Evolutionary conservation across 345 rosid species (phyloP), one percentile per base, ranked within the genome.

Genomic region (Hevea brasiliensis): DNA sequence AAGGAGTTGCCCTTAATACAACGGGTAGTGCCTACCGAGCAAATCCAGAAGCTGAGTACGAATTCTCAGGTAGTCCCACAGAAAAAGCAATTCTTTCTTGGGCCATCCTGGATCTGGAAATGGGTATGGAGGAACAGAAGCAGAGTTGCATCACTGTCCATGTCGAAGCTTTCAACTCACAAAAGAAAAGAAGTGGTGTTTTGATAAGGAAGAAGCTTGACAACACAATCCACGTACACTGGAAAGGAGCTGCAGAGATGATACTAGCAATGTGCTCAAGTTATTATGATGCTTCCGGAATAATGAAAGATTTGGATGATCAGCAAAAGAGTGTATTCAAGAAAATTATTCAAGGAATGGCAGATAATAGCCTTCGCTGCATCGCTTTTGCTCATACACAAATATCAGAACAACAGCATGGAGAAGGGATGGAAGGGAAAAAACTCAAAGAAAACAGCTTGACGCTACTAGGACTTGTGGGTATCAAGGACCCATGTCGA

Each of bases 241-340:
- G 93, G 95, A 91, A 90, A 77, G 97, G 96, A 71, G 91, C 90
- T 0, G 94, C 96, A 1, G 96, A 87, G 90, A 85, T 85, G 89
- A 79, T 91, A 67, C 81, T 89, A 53, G 85, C 89, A 2, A 84
- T 76, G 91, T 89, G 97, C 70, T 82, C 91, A 0, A 81, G 84
- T 50, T 91, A 75, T 82, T 85, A 83, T 8, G 84, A 87, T 62
- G 86, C 79, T 51, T 74, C 82, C 21, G 97, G 97, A 63, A 66
- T 3, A 0, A 24, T 76, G 15, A 84, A 50, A 44, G 17, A 71
- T n/a, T 50, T 94, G 45, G 65, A 78, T 21, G 81, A 74, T 21
- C 68, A 41, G 0, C 85, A 81, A 44, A 85, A 63, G 77, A 57
- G 7, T 20, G 61, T 55, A 4, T 75, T 93, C 12, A 83, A 84